phyloP scores from a whole-genome alignment of 257 asterid genomes.

The Fraxinus quadrangulata region DNA sequence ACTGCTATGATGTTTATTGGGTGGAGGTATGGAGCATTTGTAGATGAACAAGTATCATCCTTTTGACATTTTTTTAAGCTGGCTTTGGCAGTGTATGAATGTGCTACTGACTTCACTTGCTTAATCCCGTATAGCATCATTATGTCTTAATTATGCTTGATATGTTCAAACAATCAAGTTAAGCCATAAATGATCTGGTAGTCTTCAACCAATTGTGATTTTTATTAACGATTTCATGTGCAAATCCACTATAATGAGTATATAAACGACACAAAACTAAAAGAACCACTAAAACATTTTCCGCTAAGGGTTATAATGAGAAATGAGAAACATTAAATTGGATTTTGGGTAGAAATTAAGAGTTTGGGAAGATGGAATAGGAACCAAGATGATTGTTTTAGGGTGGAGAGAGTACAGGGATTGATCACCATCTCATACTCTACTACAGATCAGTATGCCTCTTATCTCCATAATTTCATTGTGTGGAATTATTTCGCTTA shows the following conservation, averaged over 20 bases:
- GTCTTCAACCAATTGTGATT: background rate
- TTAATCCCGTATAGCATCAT: background rate
- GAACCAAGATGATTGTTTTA: background rate
- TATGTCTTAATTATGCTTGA: background rate
- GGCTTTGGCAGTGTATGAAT: background rate
- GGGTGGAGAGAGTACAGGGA: background rate
- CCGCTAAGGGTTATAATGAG: constrained; percentile 4
- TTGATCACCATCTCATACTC: background rate
- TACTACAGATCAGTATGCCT: constrained; percentile 16
- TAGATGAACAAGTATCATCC: background rate
- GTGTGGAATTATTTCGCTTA: constrained; percentile 1
- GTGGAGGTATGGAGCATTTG: too few species aligned
- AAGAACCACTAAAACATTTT: background rate
- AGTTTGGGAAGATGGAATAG: background rate
- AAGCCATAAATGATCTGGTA: background rate
- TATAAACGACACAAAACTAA: background rate
- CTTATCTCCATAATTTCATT: constrained; percentile 1
- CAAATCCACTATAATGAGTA: background rate
- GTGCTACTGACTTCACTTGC: background rate
- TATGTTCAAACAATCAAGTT: background rate
- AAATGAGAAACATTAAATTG: constrained; percentile 10
- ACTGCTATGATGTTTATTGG: background rate
- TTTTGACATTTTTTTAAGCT: background rate
- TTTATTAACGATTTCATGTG: background rate
- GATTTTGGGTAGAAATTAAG: constrained; percentile 2